Evolutionary conservation across 2,329 filamentous ascomycete species (phyloP).

Genomic region (Pseudogymnoascus verrucosus): DNA sequence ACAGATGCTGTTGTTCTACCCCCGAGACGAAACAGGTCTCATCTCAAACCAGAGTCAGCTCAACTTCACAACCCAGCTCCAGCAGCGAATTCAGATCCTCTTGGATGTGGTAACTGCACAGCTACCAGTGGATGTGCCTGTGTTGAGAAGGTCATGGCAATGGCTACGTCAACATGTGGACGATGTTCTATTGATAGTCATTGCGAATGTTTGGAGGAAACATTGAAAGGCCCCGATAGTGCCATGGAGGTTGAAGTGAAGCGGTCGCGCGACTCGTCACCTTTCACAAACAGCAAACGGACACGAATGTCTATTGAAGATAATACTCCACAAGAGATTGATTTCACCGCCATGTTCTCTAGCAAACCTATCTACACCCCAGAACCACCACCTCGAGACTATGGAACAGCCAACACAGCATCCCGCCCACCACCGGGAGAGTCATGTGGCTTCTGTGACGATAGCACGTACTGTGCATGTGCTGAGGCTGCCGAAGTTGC

Average conservation of each 20-base stretch:
- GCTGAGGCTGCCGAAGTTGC: constrained; percentile 47
- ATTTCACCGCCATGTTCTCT: constrained; percentile 63
- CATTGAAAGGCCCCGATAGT: constrained; percentile 24
- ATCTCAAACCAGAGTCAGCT: constrained; percentile 9
- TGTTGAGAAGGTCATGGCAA: constrained; percentile 49
- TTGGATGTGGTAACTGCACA: constrained; percentile 50
- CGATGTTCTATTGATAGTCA: constrained; percentile 54
- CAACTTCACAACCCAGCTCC: constrained; percentile 19
- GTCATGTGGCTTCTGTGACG: constrained; percentile 73
- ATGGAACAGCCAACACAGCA: constrained; percentile 18
- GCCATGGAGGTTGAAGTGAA: constrained; percentile 21
- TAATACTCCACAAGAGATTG: constrained; percentile 51
- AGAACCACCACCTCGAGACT: constrained; percentile 20
- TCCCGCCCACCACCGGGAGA: constrained; percentile 46
- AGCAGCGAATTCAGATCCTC: constrained; percentile 12
- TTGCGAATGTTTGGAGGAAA: constrained; percentile 53
- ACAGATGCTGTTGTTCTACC: constrained; percentile 35
- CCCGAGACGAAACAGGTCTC: constrained; percentile 21
- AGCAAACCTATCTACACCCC: constrained; percentile 27
- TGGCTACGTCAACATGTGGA: constrained; percentile 51
- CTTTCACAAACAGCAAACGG: constrained; percentile 40
- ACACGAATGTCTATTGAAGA: constrained; percentile 41
- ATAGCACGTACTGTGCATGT: constrained; percentile 75
- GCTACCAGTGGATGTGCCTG: constrained; percentile 48
- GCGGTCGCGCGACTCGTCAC: constrained; percentile 14